These are phyloP conservation scores for Russula sp. DNA, from an alignment of 768 basidiomycete genomes.

Conservation along the genomic window DNA sequence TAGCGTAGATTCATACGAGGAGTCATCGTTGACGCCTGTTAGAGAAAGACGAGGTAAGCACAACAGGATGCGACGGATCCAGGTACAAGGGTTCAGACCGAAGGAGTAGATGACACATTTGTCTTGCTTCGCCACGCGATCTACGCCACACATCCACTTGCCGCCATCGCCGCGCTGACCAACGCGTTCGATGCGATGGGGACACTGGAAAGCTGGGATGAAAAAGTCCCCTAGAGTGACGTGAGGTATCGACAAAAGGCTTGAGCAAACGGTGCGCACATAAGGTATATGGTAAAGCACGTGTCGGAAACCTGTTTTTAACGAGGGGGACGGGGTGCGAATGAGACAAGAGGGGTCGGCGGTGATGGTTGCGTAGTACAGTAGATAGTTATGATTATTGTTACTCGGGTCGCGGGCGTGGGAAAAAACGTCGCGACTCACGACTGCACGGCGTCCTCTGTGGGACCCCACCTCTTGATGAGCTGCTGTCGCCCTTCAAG, in stretches of 20 bases:
- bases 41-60: too few species aligned
- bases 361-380: too few species aligned
- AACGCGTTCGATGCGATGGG: constrained; percentile 42
- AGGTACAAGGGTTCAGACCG: constrained; percentile 26
- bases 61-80: too few species aligned
- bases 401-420: not conserved
- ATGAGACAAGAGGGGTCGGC: too few species aligned
- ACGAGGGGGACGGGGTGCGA: too few species aligned
- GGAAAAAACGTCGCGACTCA: not conserved
- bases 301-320: not conserved
- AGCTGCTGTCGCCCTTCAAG: not conserved
- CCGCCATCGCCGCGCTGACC: constrained; percentile 48
- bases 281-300: not conserved
- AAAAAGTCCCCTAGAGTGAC: constrained; percentile 42
- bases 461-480: not conserved
- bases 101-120: constrained; percentile 33
- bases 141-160: constrained; percentile 47
- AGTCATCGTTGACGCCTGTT: constrained; percentile 43
- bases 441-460: not conserved
- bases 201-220: constrained; percentile 42
- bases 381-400: too few species aligned
- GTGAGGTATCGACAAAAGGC: too few species aligned
- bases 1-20: constrained; percentile 44
- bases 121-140: constrained; percentile 30
- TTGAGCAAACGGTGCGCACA: not conserved